Evolutionary conservation across 2,329 filamentous ascomycete species (phyloP).

Genomic region (Bipolaris cookei): DNA sequence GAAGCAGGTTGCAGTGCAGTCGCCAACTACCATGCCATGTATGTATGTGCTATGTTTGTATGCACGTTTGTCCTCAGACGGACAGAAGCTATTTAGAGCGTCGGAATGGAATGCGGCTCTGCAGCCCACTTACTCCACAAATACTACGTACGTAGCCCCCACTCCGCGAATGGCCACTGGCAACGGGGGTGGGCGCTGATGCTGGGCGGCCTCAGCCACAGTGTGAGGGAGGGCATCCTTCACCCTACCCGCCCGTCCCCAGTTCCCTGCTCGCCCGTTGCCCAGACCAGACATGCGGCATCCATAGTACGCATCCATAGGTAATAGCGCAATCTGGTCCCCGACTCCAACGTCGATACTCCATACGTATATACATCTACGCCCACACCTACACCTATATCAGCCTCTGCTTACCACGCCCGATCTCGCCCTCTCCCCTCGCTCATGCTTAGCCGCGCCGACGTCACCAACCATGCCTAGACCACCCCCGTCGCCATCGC

Average conservation of each 20-base stretch:
- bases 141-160: background rate
- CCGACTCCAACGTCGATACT: too few relatives aligned
- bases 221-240: background rate
- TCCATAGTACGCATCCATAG: background rate
- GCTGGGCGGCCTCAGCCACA: background rate
- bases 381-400: too few relatives aligned
- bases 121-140: background rate
- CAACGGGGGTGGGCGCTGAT: background rate
- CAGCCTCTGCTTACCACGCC: background rate
- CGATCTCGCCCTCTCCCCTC: background rate
- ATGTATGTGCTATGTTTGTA: background rate
- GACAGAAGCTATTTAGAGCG: background rate
- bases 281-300: too few relatives aligned
- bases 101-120: conserved; percentile 2
- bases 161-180: conserved; percentile 2
- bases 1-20: too few relatives aligned
- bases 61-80: background rate
- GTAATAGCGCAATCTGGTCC: background rate
- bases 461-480: conserved; percentile 40
- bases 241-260: background rate
- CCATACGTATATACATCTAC: too few relatives aligned
- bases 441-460: conserved; percentile 7
- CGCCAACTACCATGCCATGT: background rate
- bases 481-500: conserved; percentile 37
- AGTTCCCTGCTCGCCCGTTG: background rate